phyloP scores from a whole-genome alignment of 2,329 filamentous ascomycete species.

The Pseudodiploospora longispora region DNA sequence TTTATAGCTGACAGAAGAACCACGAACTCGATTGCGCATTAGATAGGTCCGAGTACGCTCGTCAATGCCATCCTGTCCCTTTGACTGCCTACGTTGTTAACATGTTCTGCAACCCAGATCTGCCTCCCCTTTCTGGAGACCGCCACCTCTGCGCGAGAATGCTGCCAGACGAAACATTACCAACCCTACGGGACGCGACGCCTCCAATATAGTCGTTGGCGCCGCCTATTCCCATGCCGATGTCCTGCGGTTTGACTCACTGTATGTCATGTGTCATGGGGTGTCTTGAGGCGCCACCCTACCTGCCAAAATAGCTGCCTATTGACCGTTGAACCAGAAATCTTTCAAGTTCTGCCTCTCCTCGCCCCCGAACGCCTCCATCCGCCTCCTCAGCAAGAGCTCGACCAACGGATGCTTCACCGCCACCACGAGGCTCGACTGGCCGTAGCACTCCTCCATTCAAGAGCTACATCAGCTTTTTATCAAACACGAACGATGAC shows the following conservation, averaged over 20 bases:
- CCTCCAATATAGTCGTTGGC: constrained; percentile 69
- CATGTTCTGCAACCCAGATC: constrained; percentile 46
- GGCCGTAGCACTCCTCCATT: constrained; percentile 55
- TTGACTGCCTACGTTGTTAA: constrained; percentile 16
- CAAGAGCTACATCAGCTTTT: constrained; percentile 70
- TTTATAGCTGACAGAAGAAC: constrained; percentile 17
- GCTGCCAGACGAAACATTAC: constrained; percentile 41
- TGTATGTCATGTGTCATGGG: constrained; percentile 44
- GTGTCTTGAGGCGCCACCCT: background rate
- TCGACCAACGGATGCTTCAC: constrained; percentile 43
- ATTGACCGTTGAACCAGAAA: constrained; percentile 35
- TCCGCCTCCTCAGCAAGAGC: constrained; percentile 47
- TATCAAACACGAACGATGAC: constrained; percentile 73
- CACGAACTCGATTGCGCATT: constrained; percentile 11
- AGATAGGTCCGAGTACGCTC: constrained; percentile 58
- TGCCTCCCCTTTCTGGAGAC: constrained; percentile 81
- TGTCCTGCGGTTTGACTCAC: constrained; percentile 75
- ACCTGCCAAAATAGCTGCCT: background rate
- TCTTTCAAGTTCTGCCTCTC: constrained; percentile 50
- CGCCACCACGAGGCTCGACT: constrained; percentile 44
- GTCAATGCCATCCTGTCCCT: background rate
- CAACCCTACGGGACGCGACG: constrained; percentile 39
- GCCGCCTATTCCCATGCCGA: constrained; percentile 96
- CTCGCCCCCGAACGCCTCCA: constrained; percentile 69
- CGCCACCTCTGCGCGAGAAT: constrained; percentile 43